Base-by-base conservation (phyloP, 768 basidiomycete genomes). In the Rickenella mellea region DNA sequence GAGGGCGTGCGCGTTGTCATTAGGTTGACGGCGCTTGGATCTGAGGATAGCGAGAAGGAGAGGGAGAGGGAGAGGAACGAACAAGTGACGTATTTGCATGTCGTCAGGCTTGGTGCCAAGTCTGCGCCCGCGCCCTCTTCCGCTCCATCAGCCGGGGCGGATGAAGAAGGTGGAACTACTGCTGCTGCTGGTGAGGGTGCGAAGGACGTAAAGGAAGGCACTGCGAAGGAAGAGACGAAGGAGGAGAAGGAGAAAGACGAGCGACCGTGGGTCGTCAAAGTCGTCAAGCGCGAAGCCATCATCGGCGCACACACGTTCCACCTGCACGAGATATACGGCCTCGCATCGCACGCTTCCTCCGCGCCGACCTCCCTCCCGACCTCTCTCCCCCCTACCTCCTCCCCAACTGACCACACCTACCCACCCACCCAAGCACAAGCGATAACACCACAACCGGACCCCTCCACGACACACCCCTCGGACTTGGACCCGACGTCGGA, bases 241-340 rank as follows among this genome's bases (percentile, higher is more conserved):
- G 15, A 15, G 10, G 63, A 58, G 15, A 59, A 59, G 17, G 59
- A 54, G n/a, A 77, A 79, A 27, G 81, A 89, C 51, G 66, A 67
- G 9, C 66, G 85, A 28, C 78, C 87, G 2, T 97, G 90, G 90
- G 80, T 92, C 15, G 87, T 94, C 56, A 87, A 83, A 56, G 92
- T 97, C 28, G 81, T 92, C 44, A 86, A 91, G 58, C 76, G 92
- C 32, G 92, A 97, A 59, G 92, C 92, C 25, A 81, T 85, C 81
- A 96, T 97, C 54, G 92, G 92, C 3, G 73, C 83, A 5, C 90
- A 93, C 55, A 90, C 89, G 0, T 97, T 97, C 78, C 84, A 92
- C 41, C 68, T 97, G 24, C 91, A 94, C 55, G 92, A 97, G 56
- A 97, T 97, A 36, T 97, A 85, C 51, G 92, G 92, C 37, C 73